Base-by-base conservation (phyloP, 768 basidiomycete species). In the Macrolepiota dolichaula region DNA sequence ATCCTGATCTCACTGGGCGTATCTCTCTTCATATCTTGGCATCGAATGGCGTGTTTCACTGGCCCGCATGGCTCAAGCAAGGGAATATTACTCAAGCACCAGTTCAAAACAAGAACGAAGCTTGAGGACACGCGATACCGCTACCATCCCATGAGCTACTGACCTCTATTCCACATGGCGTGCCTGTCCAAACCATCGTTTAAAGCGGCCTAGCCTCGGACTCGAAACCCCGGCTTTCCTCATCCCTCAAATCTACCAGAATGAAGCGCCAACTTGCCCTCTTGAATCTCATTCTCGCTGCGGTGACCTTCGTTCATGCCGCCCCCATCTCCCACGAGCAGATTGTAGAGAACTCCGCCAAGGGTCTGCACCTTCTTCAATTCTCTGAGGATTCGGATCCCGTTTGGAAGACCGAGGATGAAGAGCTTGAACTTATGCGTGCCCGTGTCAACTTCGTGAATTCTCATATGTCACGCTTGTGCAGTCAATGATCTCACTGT, bases 331-430 rank as follows among this genome's bases (percentile, higher is more conserved):
- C 71, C 2, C 67, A 71, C 37, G 62, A 67, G 15, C 76, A 77
- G 53, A 73, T 79, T 38, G 68, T 61, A 46, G 53, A 64, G 59
- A 77, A 79, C 49, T 64, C 72, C 19, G 68, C 71, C 0, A 65
- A 73, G 55, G 76, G 76, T 27, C 64, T 77, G 42, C 74, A 73
- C 32, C 70, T 78, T 22, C 63, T 79, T 46, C 74, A 73, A 38
- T 67, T 79, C 22, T 66, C 64, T 24, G 78, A 77, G 44, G 72
- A 67, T 19, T 71, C 64, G 4, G 74, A 74, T 7, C 76, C 77
- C 3, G 70, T 76, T 22, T 79, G 78, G 77, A 76, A 75, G 66
- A 74, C 75, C 2, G 76, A 77, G 60, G 72, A 69, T 9, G 74
- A 77, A 62, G 72, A 75, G 63, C 65, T 77, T 27, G 70, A 72